Percentiles rank a stretch among this genome's conserved stretches.
Evolutionary conservation across 2,329 filamentous ascomycete genomes (phyloP).

Genomic region (Penicillium sp.): DNA sequence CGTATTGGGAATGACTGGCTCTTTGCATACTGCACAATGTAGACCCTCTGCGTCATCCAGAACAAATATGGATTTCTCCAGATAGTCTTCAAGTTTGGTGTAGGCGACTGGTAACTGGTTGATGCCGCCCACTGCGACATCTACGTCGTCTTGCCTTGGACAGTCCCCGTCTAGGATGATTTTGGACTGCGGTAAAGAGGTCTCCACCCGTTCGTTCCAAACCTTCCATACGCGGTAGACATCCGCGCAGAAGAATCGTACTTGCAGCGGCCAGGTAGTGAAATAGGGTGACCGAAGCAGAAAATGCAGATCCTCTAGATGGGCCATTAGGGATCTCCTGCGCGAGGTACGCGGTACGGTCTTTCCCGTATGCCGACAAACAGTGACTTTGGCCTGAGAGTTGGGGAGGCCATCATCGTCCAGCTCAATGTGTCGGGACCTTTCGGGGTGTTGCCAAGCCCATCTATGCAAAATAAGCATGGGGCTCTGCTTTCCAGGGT

Average conservation of each 20-base stretch:
- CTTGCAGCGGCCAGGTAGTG: constrained; percentile 70
- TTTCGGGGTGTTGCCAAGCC: constrained; percentile 83
- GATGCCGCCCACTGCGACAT: constrained; percentile 37
- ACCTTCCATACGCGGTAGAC: constrained; percentile 65
- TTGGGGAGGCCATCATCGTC: constrained; percentile 44
- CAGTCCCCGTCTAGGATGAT: constrained; percentile 51
- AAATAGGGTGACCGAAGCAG: constrained; percentile 78
- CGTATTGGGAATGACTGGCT: constrained; percentile 32
- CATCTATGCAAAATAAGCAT: constrained; percentile 54
- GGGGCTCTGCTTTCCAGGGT: background rate
- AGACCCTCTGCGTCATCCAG: constrained; percentile 36
- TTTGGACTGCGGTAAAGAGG: constrained; percentile 49
- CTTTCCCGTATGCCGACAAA: constrained; percentile 39
- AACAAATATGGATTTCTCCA: constrained; percentile 50
- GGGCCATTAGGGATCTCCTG: constrained; percentile 58
- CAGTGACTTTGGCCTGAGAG: constrained; percentile 26
- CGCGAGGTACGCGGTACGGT: constrained; percentile 38
- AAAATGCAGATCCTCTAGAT: constrained; percentile 75
- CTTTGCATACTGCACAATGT: constrained; percentile 50
- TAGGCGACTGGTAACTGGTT: constrained; percentile 53
- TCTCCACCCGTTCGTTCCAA: constrained; percentile 51
- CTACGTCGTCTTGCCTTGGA: constrained; percentile 9
- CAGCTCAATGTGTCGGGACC: constrained; percentile 70
- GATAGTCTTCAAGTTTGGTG: constrained; percentile 44
- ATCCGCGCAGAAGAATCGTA: constrained; percentile 73